A percentile compares a stretch with the other conserved stretches of the same genome.
Conservation (phyloP, 805 yeast species). For the Myxozyma mucilagina region DNA sequence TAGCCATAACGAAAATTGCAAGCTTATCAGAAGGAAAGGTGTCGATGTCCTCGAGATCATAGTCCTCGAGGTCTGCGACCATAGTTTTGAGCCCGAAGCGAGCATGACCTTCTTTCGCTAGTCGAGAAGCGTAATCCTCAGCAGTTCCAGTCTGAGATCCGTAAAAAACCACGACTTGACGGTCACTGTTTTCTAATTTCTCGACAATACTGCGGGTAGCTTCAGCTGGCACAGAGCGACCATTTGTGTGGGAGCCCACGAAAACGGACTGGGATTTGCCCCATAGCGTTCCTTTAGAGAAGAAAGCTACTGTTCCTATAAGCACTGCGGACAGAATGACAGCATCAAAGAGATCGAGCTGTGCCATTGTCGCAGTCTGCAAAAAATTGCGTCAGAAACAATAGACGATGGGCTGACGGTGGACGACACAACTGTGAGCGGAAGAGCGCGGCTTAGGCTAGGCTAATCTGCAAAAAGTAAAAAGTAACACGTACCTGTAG, state of each 20-base stretch:
- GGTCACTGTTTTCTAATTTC: conserved; percentile 55
- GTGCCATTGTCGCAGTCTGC: conserved; percentile 25
- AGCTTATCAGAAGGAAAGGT: conserved; percentile 58
- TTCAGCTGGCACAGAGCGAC: conserved; percentile 2
- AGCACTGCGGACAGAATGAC: conserved; percentile 65
- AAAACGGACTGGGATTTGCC: conserved; percentile 37
- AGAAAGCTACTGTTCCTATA: conserved; percentile 64
- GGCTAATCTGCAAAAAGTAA: background rate
- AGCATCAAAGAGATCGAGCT: conserved; percentile 69
- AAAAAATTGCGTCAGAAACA: background rate
- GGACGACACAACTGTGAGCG: background rate
- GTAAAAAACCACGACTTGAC: conserved; percentile 76
- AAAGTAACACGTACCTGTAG: background rate
- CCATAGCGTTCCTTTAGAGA: conserved; percentile 62
- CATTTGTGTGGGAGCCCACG: conserved; percentile 4
- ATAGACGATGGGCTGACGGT: background rate
- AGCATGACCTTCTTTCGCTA: conserved; percentile 82
- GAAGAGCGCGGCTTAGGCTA: background rate
- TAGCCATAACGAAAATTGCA: conserved; percentile 81
- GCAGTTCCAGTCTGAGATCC: conserved; percentile 99
- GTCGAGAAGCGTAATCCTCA: conserved; percentile 90
- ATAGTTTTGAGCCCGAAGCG: conserved; percentile 78
- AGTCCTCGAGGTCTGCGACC: conserved; percentile 86
- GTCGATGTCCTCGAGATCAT: conserved; percentile 75
- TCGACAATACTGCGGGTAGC: conserved; percentile 38